A percentile compares a stretch with the other conserved stretches of the same genome.
These are phyloP conservation scores for Gossypium davidsonii DNA, from an alignment of 441 rosid genomes.

Conservation along the genomic window DNA sequence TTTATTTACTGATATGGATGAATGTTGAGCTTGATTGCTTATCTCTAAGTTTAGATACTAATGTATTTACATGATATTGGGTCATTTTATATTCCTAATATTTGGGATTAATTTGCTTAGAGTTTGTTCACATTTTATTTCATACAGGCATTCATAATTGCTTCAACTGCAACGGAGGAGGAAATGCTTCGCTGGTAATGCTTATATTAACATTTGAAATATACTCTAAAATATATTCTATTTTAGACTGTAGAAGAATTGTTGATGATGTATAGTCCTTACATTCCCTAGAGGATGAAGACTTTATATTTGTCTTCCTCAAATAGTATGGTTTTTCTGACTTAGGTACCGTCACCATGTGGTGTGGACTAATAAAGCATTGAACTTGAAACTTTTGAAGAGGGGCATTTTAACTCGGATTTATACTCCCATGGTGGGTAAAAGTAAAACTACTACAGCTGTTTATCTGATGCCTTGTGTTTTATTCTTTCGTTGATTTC, in stretches of 20 bases:
- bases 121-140: slow-evolving; percentile 9
- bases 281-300: neutral
- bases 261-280: neutral
- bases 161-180: slow-evolving; percentile 79
- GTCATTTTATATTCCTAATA: neutral
- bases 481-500: neutral
- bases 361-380: slow-evolving; percentile 57
- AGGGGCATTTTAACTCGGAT: slow-evolving; percentile 75
- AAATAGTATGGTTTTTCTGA: slow-evolving; percentile 1
- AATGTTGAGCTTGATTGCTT: neutral
- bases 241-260: no score
- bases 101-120: slow-evolving; percentile 20
- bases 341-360: slow-evolving; percentile 72
- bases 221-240: neutral
- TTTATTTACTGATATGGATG: neutral
- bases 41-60: neutral
- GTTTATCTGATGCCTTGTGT: neutral
- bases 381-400: slow-evolving; percentile 58
- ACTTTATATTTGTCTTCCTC: neutral
- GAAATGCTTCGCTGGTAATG: slow-evolving; percentile 89
- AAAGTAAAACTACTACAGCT: slow-evolving; percentile 12
- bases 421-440: slow-evolving; percentile 74
- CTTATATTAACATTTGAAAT: neutral
- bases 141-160: slow-evolving; percentile 85
- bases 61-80: neutral